Evolutionary conservation across 805 yeast genomes (phyloP), one percentile per base, ranked within the genome.

Genomic region (Komagataella ulmi): DNA sequence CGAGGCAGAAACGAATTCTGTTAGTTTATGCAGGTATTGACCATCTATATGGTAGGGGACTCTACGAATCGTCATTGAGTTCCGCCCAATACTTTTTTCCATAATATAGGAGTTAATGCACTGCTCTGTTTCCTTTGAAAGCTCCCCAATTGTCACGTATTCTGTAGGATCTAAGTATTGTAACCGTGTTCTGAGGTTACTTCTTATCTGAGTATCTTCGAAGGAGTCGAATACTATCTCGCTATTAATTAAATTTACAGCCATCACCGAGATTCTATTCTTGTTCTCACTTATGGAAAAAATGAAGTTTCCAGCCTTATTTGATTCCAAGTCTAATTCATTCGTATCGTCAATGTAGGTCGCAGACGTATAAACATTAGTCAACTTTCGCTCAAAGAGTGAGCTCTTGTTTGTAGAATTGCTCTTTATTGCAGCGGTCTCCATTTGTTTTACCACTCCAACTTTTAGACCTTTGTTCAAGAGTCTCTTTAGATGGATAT

Each of bases 401-500:
- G 73, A 71, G 30, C 74, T 67, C 51, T 76, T 77, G 54, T 76
- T 81, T 4, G 76, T 64, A 2, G 77, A 66, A 30, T 64, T 65
- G 5, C 76, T 73, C 59, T 87, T 87, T 12, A 87, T 71, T 0
- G 88, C 88, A 2, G 88, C 83, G 0, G 91, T 79, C 61, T 91
- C 97, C 3, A 78, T 61, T 61, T 93, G 98, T 59, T 84, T 83
- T 0, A 90, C 93, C 1, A 93, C 79, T 0, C 95, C 98, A 3
- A 93, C 88, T 61, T 85, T 90, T 54, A 79, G 68, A 0, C 97
- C 96, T 51, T 71, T 71, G 45, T 75, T 77, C 3, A 93, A 71
- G 17, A 91, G 67, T 54, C 91, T 72, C 62, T 85, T 85, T 44
- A 90, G 67, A 63, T 91, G 91, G 30, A 85, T 73, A 57, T 85